phyloP scores from a whole-genome alignment of 257 asterid genomes.

The Haberlea rhodopensis region DNA sequence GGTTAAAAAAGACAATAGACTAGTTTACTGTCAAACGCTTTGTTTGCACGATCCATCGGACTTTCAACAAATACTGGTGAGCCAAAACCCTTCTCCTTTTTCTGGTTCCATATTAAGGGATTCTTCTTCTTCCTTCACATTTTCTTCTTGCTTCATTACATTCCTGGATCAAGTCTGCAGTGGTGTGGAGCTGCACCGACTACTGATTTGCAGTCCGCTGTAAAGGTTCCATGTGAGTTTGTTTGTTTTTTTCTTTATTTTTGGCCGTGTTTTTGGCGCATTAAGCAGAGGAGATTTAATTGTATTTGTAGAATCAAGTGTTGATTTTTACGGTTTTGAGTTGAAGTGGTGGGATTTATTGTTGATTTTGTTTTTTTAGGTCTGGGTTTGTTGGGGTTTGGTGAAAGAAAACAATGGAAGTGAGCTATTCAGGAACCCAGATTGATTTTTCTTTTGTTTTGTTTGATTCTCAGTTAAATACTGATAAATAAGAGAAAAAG shows the following conservation, averaged over 20 bases:
- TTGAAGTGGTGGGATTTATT: constrained; percentile 23
- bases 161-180: no score
- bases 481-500: constrained; percentile 8
- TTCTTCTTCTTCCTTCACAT: constrained; percentile 22
- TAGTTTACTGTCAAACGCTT: neutral
- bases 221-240: constrained; percentile 34
- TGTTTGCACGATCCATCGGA: constrained; percentile 23
- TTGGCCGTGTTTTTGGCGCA: neutral
- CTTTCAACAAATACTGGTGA: constrained; percentile 24
- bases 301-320: neutral
- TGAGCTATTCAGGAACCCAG: constrained; percentile 32
- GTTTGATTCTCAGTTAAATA: neutral
- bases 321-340: constrained; percentile 23
- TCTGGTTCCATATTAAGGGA: constrained; percentile 36
- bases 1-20: neutral
- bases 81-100: constrained; percentile 31
- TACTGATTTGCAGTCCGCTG: constrained; percentile 5
- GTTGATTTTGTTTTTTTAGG: constrained; percentile 3
- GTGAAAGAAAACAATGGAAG: constrained; percentile 32
- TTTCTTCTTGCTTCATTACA: constrained; percentile 14
- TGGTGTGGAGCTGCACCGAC: no score
- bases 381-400: constrained; percentile 31
- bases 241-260: neutral
- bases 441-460: constrained; percentile 21
- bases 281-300: neutral